Base-by-base conservation (phyloP, 768 basidiomycete species). In the Cytidiella melzeri region DNA sequence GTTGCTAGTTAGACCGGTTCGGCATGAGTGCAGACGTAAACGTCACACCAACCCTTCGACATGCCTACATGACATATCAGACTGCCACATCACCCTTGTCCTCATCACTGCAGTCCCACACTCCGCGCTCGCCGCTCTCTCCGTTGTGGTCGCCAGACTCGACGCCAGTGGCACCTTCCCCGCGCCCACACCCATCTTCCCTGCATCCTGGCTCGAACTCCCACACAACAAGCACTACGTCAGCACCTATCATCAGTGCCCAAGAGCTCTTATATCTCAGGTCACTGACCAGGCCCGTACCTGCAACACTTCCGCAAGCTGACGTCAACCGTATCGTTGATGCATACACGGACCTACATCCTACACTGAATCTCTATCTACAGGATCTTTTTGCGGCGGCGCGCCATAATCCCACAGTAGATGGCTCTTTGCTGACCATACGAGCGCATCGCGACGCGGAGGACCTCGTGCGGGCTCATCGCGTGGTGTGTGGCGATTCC, bases 331-430 rank as follows among this genome's bases (percentile, higher is more conserved):
- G n/a, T 23, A 4, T 19, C 20, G 5, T 30, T 27, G 52, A 53
- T 38, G 54, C 61, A 9, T 65, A 69, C 45, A 72, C 76, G 2
- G 65, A 69, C 49, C 67, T 87, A 25, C 69, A 81, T 9, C 69
- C 77, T 1, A 62, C 65, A 2, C 71, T 91, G 6, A 66, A 67
- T 5, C 66, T 82, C n/a, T 91, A 90, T 57, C 69, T 87, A 5
- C 73, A 80, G 9, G 86, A 90, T 60, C 68, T 90, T 10, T 84
- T 91, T 52, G 74, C 81, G 23, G 87, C 88, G 3, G 75, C 81
- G 20, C 78, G 88, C 5, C 84, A 90, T 57, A 80, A 83, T 58
- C 76, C 79, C 0, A 72, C 76, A 42, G 66, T 92, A 15, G 88
- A 91, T 51, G 83, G 75, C 13, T 80, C 76, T 54, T 67, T 88